Base-by-base conservation (phyloP, 2,329 filamentous ascomycete species). In the Rutstroemia sp. region DNA sequence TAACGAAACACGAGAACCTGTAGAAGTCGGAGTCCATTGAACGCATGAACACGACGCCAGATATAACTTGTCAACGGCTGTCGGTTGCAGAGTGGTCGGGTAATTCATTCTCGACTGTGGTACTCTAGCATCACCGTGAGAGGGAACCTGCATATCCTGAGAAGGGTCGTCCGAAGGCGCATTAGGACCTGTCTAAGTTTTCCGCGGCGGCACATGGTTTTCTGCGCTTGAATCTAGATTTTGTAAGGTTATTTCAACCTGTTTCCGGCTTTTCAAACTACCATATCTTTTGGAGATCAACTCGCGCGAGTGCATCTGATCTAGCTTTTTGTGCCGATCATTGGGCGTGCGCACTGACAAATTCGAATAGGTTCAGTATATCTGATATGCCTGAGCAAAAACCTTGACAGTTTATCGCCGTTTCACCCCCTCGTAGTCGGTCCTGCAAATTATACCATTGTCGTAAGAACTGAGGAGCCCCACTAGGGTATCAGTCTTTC, bases 301-400 rank as follows among this genome's bases (percentile, higher is more conserved):
- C 41, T 25, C 23, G 17, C 46, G 34, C 46, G 21, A 48, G 41
- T 44, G 16, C 45, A 50, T 49, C 52, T 34, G 52, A 55, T 55
- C 52, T 50, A 41, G 23, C 59, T 39, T 34, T 30, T 45, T 14
- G 48, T 52, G 45, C 54, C 21, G 41, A 46, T 47, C 12, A 25
- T 17, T 46, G 19, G 57, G 58, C 34, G 47, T 54, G 53, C 54
- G 63, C 62, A 64, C 65, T 65, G 61, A 67, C 63, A 39, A 37
- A 37, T 54, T 48, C 27, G 17, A 38, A 42, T 54, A 59, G 59
- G 38, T 57, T 59, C 52, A 64, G 63, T 63, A 68, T 66, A 68
- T 61, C 51, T 44, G 53, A 57, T 41, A 61, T 61, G 61, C 60
- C 63, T 12, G 10, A 34, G 12, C 30, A 34, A 34, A 34, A 34